Conservation (phyloP, 164 flowering plant species). For the Taxillus chinensis region DNA sequence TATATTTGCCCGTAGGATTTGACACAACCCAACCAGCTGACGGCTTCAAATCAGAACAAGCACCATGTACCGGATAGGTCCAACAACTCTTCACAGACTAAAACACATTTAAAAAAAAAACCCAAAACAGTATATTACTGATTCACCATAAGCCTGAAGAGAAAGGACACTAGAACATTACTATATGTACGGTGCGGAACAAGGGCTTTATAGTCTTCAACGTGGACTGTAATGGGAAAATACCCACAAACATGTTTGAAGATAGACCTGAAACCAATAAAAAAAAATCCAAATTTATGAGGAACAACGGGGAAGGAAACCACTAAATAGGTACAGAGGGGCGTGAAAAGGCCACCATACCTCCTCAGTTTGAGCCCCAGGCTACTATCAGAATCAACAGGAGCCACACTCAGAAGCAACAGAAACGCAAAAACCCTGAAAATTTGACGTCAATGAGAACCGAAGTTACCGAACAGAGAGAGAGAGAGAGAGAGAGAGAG, state of each 20-base stretch:
- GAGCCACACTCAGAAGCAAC: not conserved
- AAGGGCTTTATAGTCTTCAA: not conserved
- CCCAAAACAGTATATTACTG: no score
- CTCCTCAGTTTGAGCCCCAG: not conserved
- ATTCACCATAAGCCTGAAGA: no score
- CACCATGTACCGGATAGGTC: no score
- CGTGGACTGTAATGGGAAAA: not conserved
- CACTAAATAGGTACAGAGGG: not conserved
- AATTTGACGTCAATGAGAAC: not conserved
- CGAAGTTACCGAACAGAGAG: not conserved
- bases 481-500: not conserved
- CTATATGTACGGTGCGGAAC: slow-evolving; percentile 2
- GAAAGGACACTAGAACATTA: not conserved
- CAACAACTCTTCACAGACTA: no score
- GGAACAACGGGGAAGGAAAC: not conserved
- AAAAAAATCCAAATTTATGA: not conserved
- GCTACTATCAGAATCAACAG: not conserved
- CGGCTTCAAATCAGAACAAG: no score
- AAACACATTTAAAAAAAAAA: no score
- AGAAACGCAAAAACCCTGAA: not conserved
- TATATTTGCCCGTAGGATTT: no score
- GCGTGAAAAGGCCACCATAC: not conserved
- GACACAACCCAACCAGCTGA: no score
- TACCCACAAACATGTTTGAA: slow-evolving; percentile 4
- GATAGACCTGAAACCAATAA: not conserved